Evolutionary conservation across 371 early-diverging fungal species (phyloP).

Genomic region (Mucor mucedo): DNA sequence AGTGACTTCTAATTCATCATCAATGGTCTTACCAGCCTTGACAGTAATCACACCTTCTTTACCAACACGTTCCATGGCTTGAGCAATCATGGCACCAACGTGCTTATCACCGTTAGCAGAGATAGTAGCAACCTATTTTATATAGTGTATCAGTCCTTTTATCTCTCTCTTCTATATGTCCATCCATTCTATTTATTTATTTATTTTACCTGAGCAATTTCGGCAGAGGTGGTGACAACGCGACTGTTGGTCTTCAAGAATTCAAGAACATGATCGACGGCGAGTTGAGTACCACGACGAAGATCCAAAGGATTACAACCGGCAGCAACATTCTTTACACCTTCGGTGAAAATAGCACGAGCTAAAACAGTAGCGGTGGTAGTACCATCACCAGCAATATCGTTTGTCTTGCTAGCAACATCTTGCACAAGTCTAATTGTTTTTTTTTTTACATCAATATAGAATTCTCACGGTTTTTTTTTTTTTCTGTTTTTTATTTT

Average conservation of each 20-base stretch:
- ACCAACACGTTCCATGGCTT: conserved; percentile 99
- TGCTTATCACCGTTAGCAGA: conserved; percentile 98
- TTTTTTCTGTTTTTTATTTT: conserved; percentile 23
- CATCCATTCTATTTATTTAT: too few species aligned
- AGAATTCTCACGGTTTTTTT: background rate
- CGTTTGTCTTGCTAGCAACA: conserved; percentile 99
- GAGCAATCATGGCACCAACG: conserved; percentile 93
- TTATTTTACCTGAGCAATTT: conserved; percentile 94
- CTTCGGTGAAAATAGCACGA: conserved; percentile 97
- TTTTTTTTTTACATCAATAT: conserved; percentile 10
- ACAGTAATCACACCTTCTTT: conserved; percentile 99
- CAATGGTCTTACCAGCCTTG: conserved; percentile 98
- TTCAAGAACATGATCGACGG: conserved; percentile 90
- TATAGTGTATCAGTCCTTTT: background rate
- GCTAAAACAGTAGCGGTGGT: conserved; percentile 98
- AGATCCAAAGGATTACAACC: conserved; percentile 99
- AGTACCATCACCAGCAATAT: conserved; percentile 98
- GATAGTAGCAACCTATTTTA: conserved; percentile 88
- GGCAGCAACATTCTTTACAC: conserved; percentile 98
- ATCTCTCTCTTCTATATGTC: background rate
- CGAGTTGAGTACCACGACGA: conserved; percentile 93
- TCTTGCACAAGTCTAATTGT: conserved; percentile 89
- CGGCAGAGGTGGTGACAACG: conserved; percentile 91
- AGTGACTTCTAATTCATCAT: conserved; percentile 96
- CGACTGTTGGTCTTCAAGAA: conserved; percentile 86